A percentile compares a stretch with the other conserved stretches of the same genome.
These are phyloP conservation scores for Fusarium sp. DNA, from an alignment of 2,329 filamentous ascomycete genomes.

Conservation along the genomic window DNA sequence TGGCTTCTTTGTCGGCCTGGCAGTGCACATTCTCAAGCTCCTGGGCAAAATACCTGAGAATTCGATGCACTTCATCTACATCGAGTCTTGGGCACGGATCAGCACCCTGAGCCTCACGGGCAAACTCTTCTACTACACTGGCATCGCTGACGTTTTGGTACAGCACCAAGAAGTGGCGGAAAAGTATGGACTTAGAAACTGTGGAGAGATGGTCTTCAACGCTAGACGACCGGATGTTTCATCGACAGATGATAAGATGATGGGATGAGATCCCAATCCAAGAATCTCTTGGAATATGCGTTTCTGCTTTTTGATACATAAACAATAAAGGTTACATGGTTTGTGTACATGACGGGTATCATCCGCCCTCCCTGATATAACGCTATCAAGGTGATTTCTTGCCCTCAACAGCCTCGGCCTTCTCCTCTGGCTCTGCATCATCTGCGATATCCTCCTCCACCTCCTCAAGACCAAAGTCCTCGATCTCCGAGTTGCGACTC, in stretches of 20 bases:
- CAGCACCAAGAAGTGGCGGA: constrained; percentile 76
- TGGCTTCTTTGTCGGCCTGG: constrained; percentile 75
- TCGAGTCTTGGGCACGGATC: constrained; percentile 93
- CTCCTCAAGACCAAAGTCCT: constrained; percentile 52
- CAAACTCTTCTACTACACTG: constrained; percentile 70
- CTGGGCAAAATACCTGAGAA: constrained; percentile 55
- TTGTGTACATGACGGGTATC: constrained; percentile 39
- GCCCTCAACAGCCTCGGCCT: constrained; percentile 31
- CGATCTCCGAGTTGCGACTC: constrained; percentile 53
- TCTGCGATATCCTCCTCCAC: constrained; percentile 42
- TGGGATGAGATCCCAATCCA: neutral
- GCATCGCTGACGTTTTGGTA: constrained; percentile 80
- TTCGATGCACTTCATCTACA: constrained; percentile 79
- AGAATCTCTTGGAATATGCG: constrained; percentile 22
- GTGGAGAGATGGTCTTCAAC: constrained; percentile 53
- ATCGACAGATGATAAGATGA: constrained; percentile 5
- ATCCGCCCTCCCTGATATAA: constrained; percentile 13
- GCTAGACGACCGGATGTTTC: constrained; percentile 42
- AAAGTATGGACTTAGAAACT: constrained; percentile 51
- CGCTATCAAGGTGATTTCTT: constrained; percentile 21
- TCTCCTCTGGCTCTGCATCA: constrained; percentile 36
- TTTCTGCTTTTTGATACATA: constrained; percentile 36
- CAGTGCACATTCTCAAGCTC: constrained; percentile 59
- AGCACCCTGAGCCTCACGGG: constrained; percentile 85
- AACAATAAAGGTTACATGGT: constrained; percentile 35